These are phyloP conservation scores for Emmonsiellopsis sp. DNA, from an alignment of 2,329 filamentous ascomycete genomes.

Conservation along the genomic window DNA sequence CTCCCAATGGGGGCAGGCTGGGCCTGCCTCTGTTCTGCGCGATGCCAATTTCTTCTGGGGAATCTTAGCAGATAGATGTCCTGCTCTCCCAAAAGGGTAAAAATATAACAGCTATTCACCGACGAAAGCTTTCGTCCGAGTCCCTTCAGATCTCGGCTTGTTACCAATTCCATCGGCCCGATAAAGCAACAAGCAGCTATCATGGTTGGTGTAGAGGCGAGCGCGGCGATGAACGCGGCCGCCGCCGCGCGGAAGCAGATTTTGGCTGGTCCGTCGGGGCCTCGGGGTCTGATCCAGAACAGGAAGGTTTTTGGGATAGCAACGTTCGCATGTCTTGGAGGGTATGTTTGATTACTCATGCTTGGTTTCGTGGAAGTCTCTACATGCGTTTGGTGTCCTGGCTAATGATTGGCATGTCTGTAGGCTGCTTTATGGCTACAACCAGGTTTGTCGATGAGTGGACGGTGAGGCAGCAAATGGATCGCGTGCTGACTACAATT, in stretches of 20 bases:
- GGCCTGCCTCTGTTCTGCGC: too few relatives aligned
- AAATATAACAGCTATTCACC: too few relatives aligned
- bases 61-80: too few relatives aligned
- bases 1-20: too few relatives aligned
- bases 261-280: slow-evolving; percentile 46
- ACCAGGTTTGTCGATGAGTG: slow-evolving; percentile 13
- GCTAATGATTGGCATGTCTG: slow-evolving; percentile 45
- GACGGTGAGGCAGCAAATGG: not conserved
- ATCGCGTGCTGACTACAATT: slow-evolving; percentile 5
- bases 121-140: not conserved
- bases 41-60: too few relatives aligned
- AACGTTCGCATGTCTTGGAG: slow-evolving; percentile 54
- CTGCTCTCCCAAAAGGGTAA: too few relatives aligned
- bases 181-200: not conserved
- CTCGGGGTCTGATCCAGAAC: slow-evolving; percentile 49
- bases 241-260: slow-evolving; percentile 45
- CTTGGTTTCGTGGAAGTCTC: not conserved
- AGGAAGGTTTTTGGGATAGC: slow-evolving; percentile 53
- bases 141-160: not conserved
- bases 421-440: slow-evolving; percentile 26
- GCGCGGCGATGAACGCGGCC: slow-evolving; percentile 35
- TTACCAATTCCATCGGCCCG: not conserved
- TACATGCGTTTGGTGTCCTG: slow-evolving; percentile 29
- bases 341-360: slow-evolving; percentile 17
- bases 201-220: slow-evolving; percentile 3